phyloP scores from a whole-genome alignment of 768 basidiomycete species.

The Naganishia kalamii region DNA sequence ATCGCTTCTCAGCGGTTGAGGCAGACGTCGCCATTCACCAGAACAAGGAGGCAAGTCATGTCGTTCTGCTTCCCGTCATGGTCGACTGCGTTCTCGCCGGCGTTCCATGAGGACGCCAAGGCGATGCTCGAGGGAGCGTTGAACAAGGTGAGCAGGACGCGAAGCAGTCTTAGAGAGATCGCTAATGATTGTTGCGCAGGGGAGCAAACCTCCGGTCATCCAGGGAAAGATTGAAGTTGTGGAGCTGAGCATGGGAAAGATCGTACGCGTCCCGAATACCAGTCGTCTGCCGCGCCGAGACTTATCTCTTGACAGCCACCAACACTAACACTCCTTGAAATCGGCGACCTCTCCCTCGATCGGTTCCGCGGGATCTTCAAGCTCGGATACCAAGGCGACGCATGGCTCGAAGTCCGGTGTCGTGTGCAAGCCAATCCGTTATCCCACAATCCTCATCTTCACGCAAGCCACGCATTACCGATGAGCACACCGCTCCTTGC shows the following conservation, averaged over 20 bases:
- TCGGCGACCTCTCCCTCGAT: conserved; percentile 90
- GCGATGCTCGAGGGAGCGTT: conserved; percentile 76
- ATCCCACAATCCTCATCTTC: conserved; percentile 44
- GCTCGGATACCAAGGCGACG: conserved; percentile 88
- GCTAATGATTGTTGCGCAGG: conserved; percentile 64
- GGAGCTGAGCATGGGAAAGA: conserved; percentile 97
- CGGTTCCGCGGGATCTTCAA: conserved; percentile 96
- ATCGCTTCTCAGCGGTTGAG: too few relatives aligned
- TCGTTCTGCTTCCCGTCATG: conserved; percentile 64
- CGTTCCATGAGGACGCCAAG: conserved; percentile 91
- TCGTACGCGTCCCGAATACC: conserved; percentile 53
- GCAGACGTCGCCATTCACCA: too few relatives aligned
- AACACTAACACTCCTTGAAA: conserved; percentile 92
- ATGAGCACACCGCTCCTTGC: conserved; percentile 61
- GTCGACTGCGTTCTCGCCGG: conserved; percentile 90
- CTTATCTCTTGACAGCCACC: conserved; percentile 61
- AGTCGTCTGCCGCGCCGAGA: conserved; percentile 16
- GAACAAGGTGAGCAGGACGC: conserved; percentile 35
- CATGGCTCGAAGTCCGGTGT: conserved; percentile 50
- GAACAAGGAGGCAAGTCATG: too few relatives aligned
- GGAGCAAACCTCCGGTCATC: conserved; percentile 93
- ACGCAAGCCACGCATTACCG: conserved; percentile 40
- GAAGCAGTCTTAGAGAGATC: background rate
- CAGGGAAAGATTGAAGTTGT: conserved; percentile 96
- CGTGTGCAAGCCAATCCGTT: conserved; percentile 70